Base-by-base conservation (phyloP, 106 monocot species). In the Allium cepa region DNA sequence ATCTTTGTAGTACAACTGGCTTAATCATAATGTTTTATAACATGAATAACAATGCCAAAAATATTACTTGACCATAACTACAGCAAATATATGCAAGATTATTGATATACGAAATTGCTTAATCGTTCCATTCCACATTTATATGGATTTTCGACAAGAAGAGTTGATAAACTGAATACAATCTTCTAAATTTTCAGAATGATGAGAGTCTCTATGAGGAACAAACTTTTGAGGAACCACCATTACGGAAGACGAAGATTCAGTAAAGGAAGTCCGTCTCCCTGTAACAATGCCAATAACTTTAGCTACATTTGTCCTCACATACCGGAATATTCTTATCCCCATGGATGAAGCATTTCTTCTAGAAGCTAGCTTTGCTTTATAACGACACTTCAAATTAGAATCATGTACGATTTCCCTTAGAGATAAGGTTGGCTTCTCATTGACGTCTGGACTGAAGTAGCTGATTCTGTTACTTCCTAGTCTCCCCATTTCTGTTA, bases 111-210 rank as follows among this genome's bases (percentile, higher is more conserved):
- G 22, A 22, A 22, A 22, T 22, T 22, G 0, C 22, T 22, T 22
- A 22, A 22, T 22, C 22, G 1, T 22, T 22, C 22, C 22, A 1
- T 55, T 14, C 11, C 14, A 22, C 22, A 22, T 0, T 22, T 57
- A 74, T 8, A 74, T 26, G 3, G 64, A 60, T 26, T 51, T 70
- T 56, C 60, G 56, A 14, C 66, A 68, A 45, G 80, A 76, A 55
- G 79, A 71, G 70, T 81, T 76, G 62, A 81, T 68, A 71, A 76
- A 81, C 68, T 71, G 66, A 14, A 81, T 81, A 62, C 80, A 76
- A 58, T 81, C 76, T 27, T 81, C 80, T 47, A 81, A 61, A 49
- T 75, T 75, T 50, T 81, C 72, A n/a, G 57, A 67, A 15, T 65
- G 64, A 57, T 81, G 71, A 50, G 76, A 56, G 14, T 81, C 81